A percentile compares a stretch with the other conserved stretches of the same genome.
Evolutionary conservation across 192 early-diverging fungal species (phyloP).

Genomic region (Dissophora ornata): DNA sequence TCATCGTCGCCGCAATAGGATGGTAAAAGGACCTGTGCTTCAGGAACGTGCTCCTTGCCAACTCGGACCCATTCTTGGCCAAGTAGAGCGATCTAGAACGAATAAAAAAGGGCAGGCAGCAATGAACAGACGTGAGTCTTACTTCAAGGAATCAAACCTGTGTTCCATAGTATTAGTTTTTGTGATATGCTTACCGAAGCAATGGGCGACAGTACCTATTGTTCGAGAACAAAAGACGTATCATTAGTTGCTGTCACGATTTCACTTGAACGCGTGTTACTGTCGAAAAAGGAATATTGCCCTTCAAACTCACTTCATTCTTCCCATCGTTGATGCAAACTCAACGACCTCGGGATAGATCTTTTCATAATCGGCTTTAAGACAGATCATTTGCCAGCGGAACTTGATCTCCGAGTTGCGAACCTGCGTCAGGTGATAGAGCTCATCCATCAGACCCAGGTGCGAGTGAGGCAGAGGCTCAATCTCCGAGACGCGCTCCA

Average conservation of each 20-base stretch:
- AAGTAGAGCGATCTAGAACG: conserved; percentile 66
- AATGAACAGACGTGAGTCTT: conserved; percentile 2
- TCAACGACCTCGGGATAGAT: conserved; percentile 80
- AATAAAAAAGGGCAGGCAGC: conserved; percentile 1
- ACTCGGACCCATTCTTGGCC: conserved; percentile 73
- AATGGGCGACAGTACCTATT: conserved; percentile 47
- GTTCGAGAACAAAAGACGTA: too few species aligned
- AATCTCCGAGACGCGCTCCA: conserved; percentile 77
- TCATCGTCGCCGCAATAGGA: conserved; percentile 90
- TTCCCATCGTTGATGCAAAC: conserved; percentile 89
- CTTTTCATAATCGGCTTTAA: conserved; percentile 79
- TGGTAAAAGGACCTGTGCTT: conserved; percentile 88
- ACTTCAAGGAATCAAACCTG: too few species aligned
- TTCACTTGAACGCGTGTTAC: too few species aligned
- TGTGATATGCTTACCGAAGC: conserved; percentile 19
- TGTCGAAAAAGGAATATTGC: too few species aligned
- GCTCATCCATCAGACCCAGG: conserved; percentile 75
- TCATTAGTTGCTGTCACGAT: too few species aligned
- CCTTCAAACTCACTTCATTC: conserved; percentile 85
- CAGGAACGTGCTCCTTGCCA: conserved; percentile 85
- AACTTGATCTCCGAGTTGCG: conserved; percentile 89
- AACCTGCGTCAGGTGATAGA: conserved; percentile 76
- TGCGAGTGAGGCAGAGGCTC: conserved; percentile 68
- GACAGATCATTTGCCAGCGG: conserved; percentile 88
- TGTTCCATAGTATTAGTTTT: too few species aligned